These are phyloP conservation scores for Dioscorea dumetorum DNA, from an alignment of 106 monocot genomes.

Conservation along the genomic window DNA sequence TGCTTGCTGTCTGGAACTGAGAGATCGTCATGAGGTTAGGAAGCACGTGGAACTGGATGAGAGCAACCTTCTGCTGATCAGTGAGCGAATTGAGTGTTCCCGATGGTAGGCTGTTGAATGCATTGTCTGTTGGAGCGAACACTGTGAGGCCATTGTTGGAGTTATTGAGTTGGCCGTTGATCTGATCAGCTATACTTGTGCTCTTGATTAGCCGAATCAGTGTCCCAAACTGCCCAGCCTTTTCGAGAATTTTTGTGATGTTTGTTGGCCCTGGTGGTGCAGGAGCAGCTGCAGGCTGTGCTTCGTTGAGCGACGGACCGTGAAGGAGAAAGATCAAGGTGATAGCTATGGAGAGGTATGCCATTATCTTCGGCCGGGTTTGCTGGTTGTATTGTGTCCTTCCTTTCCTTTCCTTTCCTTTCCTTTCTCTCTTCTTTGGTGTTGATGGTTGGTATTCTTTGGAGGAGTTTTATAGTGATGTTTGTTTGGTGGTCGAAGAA, in stretches of 20 bases:
- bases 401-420: not conserved
- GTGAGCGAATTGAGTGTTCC: slow-evolving; percentile 83
- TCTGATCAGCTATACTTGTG: slow-evolving; percentile 57
- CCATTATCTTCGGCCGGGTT: slow-evolving; percentile 3
- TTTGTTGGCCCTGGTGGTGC: slow-evolving; percentile 50
- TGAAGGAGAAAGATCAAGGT: slow-evolving; percentile 13
- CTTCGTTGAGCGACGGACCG: not conserved
- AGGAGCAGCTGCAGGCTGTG: slow-evolving; percentile 42
- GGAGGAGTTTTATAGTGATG: not conserved
- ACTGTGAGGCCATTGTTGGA: slow-evolving; percentile 56
- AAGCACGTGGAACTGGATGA: slow-evolving; percentile 76
- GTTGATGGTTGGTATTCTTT: not conserved
- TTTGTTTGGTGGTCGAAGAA: not conserved
- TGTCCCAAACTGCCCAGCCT: slow-evolving; percentile 68
- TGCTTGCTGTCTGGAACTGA: slow-evolving; percentile 80
- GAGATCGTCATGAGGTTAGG: slow-evolving; percentile 24
- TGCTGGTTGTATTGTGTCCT: not conserved
- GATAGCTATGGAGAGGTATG: not conserved
- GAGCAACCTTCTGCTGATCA: slow-evolving; percentile 68
- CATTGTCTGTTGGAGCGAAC: slow-evolving; percentile 86
- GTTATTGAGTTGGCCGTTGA: slow-evolving; percentile 80
- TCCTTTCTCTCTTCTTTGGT: not conserved
- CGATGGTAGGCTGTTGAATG: slow-evolving; percentile 61
- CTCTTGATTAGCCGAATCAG: slow-evolving; percentile 54
- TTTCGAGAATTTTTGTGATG: slow-evolving; percentile 62